Evolutionary conservation across 306 rosid species (phyloP), one percentile per base, ranked within the genome.

Genomic region (Trifolium subterraneum): DNA sequence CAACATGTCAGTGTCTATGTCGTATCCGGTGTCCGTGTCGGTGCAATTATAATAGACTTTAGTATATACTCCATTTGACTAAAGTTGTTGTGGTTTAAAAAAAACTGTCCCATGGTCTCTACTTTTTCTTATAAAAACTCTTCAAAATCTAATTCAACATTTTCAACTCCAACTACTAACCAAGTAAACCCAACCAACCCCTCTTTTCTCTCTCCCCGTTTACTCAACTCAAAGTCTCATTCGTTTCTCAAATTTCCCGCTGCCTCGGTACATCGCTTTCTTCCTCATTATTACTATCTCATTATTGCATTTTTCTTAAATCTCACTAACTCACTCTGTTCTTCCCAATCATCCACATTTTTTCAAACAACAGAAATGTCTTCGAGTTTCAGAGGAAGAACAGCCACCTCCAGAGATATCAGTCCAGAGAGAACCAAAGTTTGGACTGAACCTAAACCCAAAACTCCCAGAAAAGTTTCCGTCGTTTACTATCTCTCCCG

Each of bases 401-500:
- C 42, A 54, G 16, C 4, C 5, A 54, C 85, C 2, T 41, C 85
- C 35, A 75, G 85, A 22, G 91, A 91, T 45, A 83, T 82, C 14
- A 92, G 92, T 48, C 98, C 98, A 0, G 97, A 90, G 41, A 78
- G 96, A 69, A 90, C 78, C 74, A 93, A 66, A 38, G 96, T 92
- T 7, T 92, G 97, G 97, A 78, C 86, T 14, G 96, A 92, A 70
- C 89, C 95, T 14, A 86, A 79, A 83, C 87, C 86, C 71, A 72
- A 83, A 77, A 51, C 82, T 4, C 56, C 81, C 15, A 50, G 73
- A 56, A 91, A 80, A 68, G 91, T 88, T 61, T 85, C 98, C 16
- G 97, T 94, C 55, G 96, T 94, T 63, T 94, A 94, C 88, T 94
- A 94, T 33, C 86, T 94, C 48, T 84, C 95, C 76, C 77, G 93